Percentiles rank a stretch among this genome's conserved stretches.
Evolutionary conservation across 2,329 filamentous ascomycete species (phyloP).

Genomic region (Aspergillus ibericus): DNA sequence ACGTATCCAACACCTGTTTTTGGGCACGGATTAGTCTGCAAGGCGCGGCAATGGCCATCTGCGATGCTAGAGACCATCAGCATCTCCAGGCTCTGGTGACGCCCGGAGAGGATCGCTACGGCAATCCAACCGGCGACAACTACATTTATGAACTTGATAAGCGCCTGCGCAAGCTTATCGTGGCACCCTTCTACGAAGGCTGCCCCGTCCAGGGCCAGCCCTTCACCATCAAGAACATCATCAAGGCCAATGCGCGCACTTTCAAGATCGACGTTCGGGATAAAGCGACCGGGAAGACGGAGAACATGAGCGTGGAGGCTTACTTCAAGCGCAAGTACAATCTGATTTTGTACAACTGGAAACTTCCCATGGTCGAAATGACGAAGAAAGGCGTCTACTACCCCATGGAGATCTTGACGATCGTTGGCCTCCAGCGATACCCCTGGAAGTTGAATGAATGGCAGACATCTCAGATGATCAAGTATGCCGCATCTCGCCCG

Average conservation of each 20-base stretch:
- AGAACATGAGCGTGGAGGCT: slow-evolving; percentile 58
- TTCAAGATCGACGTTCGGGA: slow-evolving; percentile 46
- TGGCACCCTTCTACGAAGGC: slow-evolving; percentile 38
- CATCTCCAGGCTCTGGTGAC: slow-evolving; percentile 29
- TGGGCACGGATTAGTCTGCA: slow-evolving; percentile 58
- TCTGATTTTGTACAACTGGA: slow-evolving; percentile 44
- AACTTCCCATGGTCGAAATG: slow-evolving; percentile 60
- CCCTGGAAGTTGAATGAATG: slow-evolving; percentile 58
- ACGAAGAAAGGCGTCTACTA: slow-evolving; percentile 55
- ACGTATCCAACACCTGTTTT: slow-evolving; percentile 89
- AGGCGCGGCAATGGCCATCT: slow-evolving; percentile 35
- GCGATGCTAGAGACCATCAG: slow-evolving; percentile 32
- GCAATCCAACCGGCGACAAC: slow-evolving; percentile 24
- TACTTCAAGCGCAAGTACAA: slow-evolving; percentile 58
- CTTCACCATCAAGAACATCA: slow-evolving; percentile 55
- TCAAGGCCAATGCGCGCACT: slow-evolving; percentile 43
- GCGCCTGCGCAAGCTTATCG: slow-evolving; percentile 38
- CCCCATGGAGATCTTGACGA: slow-evolving; percentile 57
- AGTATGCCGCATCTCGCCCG: slow-evolving; percentile 81
- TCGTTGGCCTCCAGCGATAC: slow-evolving; percentile 59
- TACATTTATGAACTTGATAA: slow-evolving; percentile 29
- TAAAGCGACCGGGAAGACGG: slow-evolving; percentile 39
- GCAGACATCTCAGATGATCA: slow-evolving; percentile 86
- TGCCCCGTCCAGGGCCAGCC: slow-evolving; percentile 37
- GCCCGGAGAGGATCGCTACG: slow-evolving; percentile 25